Percentiles rank a stretch among this genome's conserved stretches.
phyloP scores from a whole-genome alignment of 352 stramenopile species.

The Elongisporangium anandrum region DNA sequence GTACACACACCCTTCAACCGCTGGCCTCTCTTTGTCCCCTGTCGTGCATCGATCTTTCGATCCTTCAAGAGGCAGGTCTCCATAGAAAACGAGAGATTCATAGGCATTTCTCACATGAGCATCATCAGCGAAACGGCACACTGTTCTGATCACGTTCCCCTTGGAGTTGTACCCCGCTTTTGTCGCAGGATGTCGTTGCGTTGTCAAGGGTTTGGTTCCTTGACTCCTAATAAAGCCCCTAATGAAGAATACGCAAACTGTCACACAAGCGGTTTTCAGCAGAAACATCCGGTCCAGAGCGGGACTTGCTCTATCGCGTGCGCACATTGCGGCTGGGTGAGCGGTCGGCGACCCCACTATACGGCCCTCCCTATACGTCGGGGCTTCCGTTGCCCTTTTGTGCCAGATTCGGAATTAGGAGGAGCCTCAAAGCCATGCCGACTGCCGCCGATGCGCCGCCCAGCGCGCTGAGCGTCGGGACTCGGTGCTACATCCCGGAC shows the following conservation, averaged over 20 bases:
- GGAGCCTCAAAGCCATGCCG: not conserved
- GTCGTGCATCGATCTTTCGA: not conserved
- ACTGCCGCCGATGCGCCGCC: constrained; percentile 12
- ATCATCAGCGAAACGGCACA: not conserved
- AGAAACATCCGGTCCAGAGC: not conserved
- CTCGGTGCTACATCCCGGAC: constrained; percentile 75
- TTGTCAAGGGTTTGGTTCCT: not conserved
- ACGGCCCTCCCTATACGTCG: not conserved
- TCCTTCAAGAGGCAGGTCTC: not conserved
- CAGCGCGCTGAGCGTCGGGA: constrained; percentile 40
- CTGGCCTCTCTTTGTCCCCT: not conserved
- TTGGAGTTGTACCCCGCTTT: not conserved
- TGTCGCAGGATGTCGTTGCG: not conserved
- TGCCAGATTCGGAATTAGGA: not conserved
- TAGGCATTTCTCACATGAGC: not conserved
- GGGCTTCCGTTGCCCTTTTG: not conserved
- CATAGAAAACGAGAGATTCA: too few species aligned
- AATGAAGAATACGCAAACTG: not conserved
- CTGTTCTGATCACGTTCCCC: not conserved
- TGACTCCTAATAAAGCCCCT: not conserved
- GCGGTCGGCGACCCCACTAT: not conserved
- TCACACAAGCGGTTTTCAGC: not conserved
- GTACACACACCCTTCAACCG: not conserved
- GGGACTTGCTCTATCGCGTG: not conserved
- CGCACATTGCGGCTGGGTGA: not conserved